Evolutionary conservation across 2,329 filamentous ascomycete genomes (phyloP).

Genomic region (Fusarium falciforme): DNA sequence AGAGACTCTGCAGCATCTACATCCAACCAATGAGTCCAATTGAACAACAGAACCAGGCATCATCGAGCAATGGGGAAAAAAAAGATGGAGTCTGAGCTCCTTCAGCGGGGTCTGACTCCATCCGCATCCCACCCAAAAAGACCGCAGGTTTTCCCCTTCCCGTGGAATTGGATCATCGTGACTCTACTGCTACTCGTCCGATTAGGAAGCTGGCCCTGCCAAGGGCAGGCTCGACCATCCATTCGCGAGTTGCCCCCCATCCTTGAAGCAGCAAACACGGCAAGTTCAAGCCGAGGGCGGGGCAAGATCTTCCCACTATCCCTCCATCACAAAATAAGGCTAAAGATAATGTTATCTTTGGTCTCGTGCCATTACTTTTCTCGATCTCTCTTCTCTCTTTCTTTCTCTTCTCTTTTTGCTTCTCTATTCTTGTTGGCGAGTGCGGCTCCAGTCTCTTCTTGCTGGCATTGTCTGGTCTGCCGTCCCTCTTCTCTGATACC

Average conservation of each 20-base stretch:
- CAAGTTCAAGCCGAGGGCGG: constrained; percentile 35
- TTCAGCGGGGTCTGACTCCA: not conserved
- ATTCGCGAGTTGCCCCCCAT: not conserved
- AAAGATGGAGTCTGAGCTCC: not conserved
- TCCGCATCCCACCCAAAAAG: not conserved
- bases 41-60: not conserved
- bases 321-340: constrained; percentile 1
- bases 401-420: not conserved
- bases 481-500: not conserved
- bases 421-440: not conserved
- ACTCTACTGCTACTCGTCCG: not conserved
- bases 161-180: not conserved
- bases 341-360: not conserved
- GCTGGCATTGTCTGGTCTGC: not conserved
- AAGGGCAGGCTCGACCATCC: not conserved
- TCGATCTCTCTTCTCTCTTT: not conserved
- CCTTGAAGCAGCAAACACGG: constrained; percentile 6
- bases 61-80: not conserved
- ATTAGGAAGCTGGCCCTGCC: not conserved
- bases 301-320: not conserved
- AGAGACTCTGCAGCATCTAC: not conserved
- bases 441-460: not conserved
- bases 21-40: not conserved
- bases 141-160: not conserved
- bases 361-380: not conserved